Evolutionary conservation across 179 eudicot species (phyloP).

Genomic region (Beta lomatogona): DNA sequence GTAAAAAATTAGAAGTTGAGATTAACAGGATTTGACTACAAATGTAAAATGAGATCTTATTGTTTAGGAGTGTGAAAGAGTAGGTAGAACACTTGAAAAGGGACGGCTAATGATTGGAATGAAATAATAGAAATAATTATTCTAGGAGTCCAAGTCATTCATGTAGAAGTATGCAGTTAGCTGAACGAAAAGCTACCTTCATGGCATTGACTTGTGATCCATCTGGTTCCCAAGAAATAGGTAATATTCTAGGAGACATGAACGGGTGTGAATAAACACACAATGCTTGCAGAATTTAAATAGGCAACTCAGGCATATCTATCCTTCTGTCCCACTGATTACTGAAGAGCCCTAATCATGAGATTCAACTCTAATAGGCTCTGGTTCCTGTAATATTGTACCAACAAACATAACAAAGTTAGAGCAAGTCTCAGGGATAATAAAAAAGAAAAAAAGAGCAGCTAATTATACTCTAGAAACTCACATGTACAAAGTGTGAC

Average conservation of each 20-base stretch:
- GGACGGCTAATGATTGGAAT: neutral
- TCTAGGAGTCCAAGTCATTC: neutral
- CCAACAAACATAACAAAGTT: neutral
- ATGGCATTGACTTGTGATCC: neutral
- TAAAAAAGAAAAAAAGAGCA: neutral
- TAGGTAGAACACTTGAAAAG: too few relatives aligned
- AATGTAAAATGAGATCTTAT: neutral
- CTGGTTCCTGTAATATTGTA: neutral
- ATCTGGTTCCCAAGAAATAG: too few relatives aligned
- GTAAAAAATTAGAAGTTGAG: neutral
- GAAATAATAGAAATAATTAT: neutral
- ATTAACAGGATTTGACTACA: neutral
- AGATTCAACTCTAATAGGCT: neutral
- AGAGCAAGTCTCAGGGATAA: neutral
- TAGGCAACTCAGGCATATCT: neutral
- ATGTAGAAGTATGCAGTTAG: neutral
- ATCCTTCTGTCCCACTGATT: neutral
- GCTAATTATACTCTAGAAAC: neutral
- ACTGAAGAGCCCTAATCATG: neutral
- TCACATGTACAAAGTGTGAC: neutral
- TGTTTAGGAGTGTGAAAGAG: neutral
- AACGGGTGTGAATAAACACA: neutral
- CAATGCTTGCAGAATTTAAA: neutral
- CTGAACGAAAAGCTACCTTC: constrained; percentile 8
- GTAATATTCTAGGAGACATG: neutral